These are phyloP conservation scores for Backusella parvicylindrica DNA, from an alignment of 192 early-diverging fungal species.

Conservation along the genomic window DNA sequence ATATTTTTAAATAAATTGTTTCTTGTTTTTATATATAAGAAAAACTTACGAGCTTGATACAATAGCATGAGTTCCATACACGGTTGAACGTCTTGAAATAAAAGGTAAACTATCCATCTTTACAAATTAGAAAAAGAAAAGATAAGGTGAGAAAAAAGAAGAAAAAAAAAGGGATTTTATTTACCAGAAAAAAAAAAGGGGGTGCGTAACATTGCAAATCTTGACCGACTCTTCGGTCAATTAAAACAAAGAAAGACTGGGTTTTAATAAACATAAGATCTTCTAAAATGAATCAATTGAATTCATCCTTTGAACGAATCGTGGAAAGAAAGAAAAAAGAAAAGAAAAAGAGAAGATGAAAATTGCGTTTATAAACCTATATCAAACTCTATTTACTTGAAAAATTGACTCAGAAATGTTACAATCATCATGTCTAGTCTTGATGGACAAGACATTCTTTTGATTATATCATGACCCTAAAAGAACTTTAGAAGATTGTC, in stretches of 20 bases:
- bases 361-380: too few relatives aligned
- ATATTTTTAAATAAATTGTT: neutral
- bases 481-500: too few relatives aligned
- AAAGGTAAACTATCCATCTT: conserved; percentile 18
- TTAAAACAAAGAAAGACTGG: neutral
- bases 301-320: too few relatives aligned
- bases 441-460: too few relatives aligned
- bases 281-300: too few relatives aligned
- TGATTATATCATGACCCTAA: too few relatives aligned
- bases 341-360: too few relatives aligned
- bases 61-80: conserved; percentile 61
- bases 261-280: conserved; percentile 1
- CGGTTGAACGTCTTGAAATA: conserved; percentile 46
- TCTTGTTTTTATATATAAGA: neutral
- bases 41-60: conserved; percentile 47
- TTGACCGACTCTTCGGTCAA: neutral
- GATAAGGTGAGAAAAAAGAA: neutral
- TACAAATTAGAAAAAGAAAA: neutral
- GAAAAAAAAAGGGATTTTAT: neutral
- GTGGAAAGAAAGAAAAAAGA: too few relatives aligned
- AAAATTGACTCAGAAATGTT: too few relatives aligned
- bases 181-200: too few relatives aligned
- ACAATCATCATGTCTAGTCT: too few relatives aligned
- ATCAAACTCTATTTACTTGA: too few relatives aligned
- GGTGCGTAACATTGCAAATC: neutral